These are phyloP conservation scores for Aspergillus cejpii DNA, from an alignment of 2,329 filamentous ascomycete genomes.

Conservation along the genomic window DNA sequence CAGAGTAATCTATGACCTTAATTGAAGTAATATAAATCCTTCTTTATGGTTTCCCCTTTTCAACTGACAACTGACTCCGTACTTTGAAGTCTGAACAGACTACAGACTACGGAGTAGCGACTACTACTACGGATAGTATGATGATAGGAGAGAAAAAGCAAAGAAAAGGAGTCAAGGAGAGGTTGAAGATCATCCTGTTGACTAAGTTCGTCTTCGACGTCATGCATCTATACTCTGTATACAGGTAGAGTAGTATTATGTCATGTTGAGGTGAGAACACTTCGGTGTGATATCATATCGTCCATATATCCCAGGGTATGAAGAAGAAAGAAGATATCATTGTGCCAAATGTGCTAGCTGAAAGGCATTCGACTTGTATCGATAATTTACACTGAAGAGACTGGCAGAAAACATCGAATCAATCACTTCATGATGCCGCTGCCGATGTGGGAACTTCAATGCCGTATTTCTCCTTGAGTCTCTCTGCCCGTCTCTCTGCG, in stretches of 20 bases:
- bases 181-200: slow-evolving; percentile 1
- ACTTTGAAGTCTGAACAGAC: too few relatives aligned
- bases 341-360: slow-evolving; percentile 19
- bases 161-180: background rate
- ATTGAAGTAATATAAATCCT: slow-evolving; percentile 8
- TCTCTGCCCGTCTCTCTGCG: slow-evolving; percentile 71
- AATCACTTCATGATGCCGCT: slow-evolving; percentile 35
- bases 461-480: slow-evolving; percentile 80
- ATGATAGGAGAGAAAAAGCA: background rate
- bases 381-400: slow-evolving; percentile 27
- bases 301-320: too few relatives aligned
- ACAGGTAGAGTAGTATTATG: too few relatives aligned
- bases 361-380: slow-evolving; percentile 18
- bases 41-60: slow-evolving; percentile 10
- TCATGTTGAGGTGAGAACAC: background rate
- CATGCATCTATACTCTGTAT: too few relatives aligned
- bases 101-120: too few relatives aligned
- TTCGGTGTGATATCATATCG: slow-evolving; percentile 12
- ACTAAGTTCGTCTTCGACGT: slow-evolving; percentile 11
- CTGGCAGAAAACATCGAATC: slow-evolving; percentile 17
- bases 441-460: slow-evolving; percentile 67
- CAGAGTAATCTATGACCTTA: slow-evolving; percentile 1
- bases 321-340: slow-evolving; percentile 13
- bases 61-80: background rate
- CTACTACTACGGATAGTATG: too few relatives aligned